Conservation (phyloP, 2,329 filamentous ascomycete genomes). For the Trichoderma brevicompactum region DNA sequence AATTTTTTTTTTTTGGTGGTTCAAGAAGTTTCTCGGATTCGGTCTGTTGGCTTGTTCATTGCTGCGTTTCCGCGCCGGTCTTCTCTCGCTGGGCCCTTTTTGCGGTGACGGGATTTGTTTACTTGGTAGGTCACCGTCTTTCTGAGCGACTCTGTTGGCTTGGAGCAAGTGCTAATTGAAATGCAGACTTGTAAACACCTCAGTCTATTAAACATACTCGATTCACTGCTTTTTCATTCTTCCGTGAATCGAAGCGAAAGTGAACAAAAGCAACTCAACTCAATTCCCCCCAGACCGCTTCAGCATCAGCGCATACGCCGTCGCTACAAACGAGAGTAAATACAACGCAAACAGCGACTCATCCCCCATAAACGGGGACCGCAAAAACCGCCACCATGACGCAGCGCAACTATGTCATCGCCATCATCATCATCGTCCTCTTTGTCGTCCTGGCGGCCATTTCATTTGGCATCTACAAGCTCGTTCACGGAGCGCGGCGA, state of each 20-base stretch:
- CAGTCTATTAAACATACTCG: no score
- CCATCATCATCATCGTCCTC: conserved; percentile 69
- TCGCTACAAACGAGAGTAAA: no score
- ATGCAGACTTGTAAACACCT: no score
- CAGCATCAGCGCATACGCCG: no score
- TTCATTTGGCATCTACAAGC: conserved; percentile 65
- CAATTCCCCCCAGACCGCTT: no score
- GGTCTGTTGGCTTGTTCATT: background rate
- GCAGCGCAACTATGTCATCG: conserved; percentile 69
- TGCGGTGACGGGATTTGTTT: conserved; percentile 20
- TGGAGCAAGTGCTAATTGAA: no score
- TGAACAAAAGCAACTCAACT: no score
- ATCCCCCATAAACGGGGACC: background rate
- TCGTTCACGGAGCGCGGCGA: conserved; percentile 58
- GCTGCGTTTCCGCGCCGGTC: no score
- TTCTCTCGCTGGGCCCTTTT: background rate
- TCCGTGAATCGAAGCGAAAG: no score
- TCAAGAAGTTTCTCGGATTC: background rate
- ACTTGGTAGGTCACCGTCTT: background rate
- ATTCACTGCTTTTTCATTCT: no score
- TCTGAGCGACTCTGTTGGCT: no score
- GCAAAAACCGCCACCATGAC: conserved; percentile 50
- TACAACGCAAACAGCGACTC: background rate
- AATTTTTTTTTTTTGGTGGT: background rate
- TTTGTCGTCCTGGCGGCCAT: conserved; percentile 65